Conservation (phyloP, 768 basidiomycete species). For the Suillus alpinus region DNA sequence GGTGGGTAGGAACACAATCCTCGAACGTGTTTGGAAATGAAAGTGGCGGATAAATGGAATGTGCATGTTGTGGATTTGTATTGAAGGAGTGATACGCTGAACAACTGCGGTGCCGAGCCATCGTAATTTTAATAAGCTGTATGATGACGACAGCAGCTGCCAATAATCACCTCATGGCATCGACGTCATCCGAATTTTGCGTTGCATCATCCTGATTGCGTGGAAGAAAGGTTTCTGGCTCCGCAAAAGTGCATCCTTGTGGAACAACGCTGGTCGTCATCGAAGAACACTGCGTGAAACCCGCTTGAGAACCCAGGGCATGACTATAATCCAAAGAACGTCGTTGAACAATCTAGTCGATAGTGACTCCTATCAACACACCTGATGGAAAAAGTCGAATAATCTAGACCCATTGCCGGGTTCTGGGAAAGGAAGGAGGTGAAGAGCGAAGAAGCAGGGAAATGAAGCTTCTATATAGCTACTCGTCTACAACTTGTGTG, state of each 20-base stretch:
- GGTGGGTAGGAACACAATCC: not conserved
- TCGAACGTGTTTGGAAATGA: not conserved
- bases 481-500: not conserved
- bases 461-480: constrained; percentile 6
- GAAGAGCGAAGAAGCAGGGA: constrained; percentile 4
- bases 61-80: not conserved
- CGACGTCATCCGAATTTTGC: not conserved
- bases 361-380: not conserved
- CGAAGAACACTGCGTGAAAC: not conserved
- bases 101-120: not conserved
- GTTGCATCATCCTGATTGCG: not conserved
- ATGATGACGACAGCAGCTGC: not conserved
- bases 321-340: not conserved
- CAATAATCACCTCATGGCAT: not conserved
- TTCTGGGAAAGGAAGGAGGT: constrained; percentile 3
- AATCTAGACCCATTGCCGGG: not conserved
- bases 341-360: not conserved
- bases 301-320: not conserved
- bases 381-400: constrained; percentile 2
- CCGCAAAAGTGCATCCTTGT: not conserved
- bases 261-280: not conserved
- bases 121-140: not conserved
- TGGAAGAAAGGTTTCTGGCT: not conserved
- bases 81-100: not conserved
- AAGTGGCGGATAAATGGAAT: not conserved